Evolutionary conservation across 169 alveolate genomes (phyloP).

Genomic region (Plasmodium gallinaceum): DNA sequence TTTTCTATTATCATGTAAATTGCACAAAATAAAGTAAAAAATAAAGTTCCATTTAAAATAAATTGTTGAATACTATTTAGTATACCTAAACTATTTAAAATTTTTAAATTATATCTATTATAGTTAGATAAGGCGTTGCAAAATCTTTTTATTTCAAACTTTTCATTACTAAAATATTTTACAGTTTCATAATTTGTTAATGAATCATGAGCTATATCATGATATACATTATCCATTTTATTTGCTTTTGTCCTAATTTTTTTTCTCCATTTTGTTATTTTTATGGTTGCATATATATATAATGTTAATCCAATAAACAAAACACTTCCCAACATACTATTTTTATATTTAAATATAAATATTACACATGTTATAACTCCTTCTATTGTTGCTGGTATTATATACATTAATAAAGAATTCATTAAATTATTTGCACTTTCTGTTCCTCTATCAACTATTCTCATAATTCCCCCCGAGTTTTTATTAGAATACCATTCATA

Average conservation of each 20-base stretch:
- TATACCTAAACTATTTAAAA: slow-evolving; percentile 80
- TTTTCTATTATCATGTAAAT: slow-evolving; percentile 50
- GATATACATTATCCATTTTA: slow-evolving; percentile 85
- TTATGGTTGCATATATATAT: slow-evolving; percentile 76
- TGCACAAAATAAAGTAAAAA: slow-evolving; percentile 43
- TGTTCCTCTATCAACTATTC: slow-evolving; percentile 68
- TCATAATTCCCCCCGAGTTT: slow-evolving; percentile 70
- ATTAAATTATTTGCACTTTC: slow-evolving; percentile 69
- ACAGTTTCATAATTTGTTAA: slow-evolving; percentile 85
- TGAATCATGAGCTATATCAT: slow-evolving; percentile 83
- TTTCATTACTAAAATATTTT: slow-evolving; percentile 84
- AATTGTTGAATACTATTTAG: slow-evolving; percentile 82
- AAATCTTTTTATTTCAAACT: slow-evolving; percentile 79
- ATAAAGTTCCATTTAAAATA: slow-evolving; percentile 46
- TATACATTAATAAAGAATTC: slow-evolving; percentile 58
- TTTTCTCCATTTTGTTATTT: slow-evolving; percentile 82
- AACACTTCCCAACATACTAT: slow-evolving; percentile 44
- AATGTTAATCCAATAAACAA: slow-evolving; percentile 41
- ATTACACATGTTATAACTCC: slow-evolving; percentile 62
- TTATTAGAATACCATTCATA: slow-evolving; percentile 73
- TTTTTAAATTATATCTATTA: slow-evolving; percentile 77
- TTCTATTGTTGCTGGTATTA: slow-evolving; percentile 70
- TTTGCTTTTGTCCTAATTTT: slow-evolving; percentile 80
- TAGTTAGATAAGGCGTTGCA: slow-evolving; percentile 79
- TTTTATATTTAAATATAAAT: slow-evolving; percentile 62